Evolutionary conservation across 2,329 filamentous ascomycete species (phyloP).

Genomic region (Nemania diffusa): DNA sequence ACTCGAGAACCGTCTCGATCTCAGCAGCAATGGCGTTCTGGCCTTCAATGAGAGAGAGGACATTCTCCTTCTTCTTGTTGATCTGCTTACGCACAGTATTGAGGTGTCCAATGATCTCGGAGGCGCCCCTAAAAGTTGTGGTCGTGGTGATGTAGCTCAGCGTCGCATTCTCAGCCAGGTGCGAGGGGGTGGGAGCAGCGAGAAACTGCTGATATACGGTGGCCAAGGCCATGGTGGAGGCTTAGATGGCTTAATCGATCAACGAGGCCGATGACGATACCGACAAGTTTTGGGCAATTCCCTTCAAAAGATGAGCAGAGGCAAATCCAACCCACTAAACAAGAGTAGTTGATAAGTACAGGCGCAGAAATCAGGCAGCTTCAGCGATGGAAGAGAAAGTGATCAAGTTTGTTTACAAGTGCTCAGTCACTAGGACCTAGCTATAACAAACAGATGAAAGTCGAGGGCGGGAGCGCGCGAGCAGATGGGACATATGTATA

Average conservation of each 20-base stretch:
- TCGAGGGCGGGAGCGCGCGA: conserved; percentile 16
- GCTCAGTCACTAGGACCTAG: conserved; percentile 6
- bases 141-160: conserved; percentile 92
- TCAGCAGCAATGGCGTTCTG: conserved; percentile 77
- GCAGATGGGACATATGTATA: neutral
- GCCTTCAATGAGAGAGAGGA: conserved; percentile 79
- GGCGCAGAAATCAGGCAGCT: conserved; percentile 12
- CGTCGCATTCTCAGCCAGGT: conserved; percentile 72
- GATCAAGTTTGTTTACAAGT: conserved; percentile 22
- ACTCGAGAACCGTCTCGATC: conserved; percentile 84
- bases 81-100: conserved; percentile 75
- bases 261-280: conserved; percentile 14
- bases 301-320: neutral
- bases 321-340: neutral
- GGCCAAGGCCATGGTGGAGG: conserved; percentile 59
- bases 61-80: conserved; percentile 83
- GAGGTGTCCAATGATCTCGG: conserved; percentile 86
- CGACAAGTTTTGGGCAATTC: neutral
- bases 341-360: conserved; percentile 6
- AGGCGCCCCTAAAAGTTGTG: conserved; percentile 74
- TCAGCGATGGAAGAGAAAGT: neutral
- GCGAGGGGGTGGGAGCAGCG: conserved; percentile 69
- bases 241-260: conserved; percentile 17
- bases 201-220: conserved; percentile 78
- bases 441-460: neutral